Conservation (phyloP, 108 stramenopile species). For the Epipyxis sp. region DNA sequence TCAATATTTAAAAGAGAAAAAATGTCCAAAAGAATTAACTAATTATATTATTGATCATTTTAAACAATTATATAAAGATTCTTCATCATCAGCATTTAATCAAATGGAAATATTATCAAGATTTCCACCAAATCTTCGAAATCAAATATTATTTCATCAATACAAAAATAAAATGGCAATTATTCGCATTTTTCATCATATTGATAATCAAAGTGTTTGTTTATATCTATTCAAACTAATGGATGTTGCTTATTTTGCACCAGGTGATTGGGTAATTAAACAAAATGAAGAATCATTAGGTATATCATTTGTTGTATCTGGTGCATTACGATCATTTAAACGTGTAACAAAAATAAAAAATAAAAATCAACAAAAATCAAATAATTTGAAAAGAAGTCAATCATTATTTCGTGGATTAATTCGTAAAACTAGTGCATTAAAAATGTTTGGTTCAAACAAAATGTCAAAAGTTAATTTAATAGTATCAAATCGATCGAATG, state of each 20-base stretch:
- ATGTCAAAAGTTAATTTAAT: too few relatives aligned
- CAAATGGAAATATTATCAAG: background rate
- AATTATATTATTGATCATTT: background rate
- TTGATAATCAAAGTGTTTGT: constrained; percentile 2
- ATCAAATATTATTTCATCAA: background rate
- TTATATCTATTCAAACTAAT: constrained; percentile 1
- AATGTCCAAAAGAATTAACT: background rate
- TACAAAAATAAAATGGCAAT: background rate
- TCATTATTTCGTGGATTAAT: too few relatives aligned
- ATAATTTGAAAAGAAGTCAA: too few relatives aligned
- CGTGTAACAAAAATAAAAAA: background rate
- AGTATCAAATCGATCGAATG: too few relatives aligned
- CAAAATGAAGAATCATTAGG: background rate
- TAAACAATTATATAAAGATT: background rate
- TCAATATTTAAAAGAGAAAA: constrained; percentile 25
- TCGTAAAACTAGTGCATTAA: too few relatives aligned
- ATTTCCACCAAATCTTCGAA: background rate
- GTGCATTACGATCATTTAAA: background rate
- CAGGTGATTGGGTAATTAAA: background rate
- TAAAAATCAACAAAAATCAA: too few relatives aligned
- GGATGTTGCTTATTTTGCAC: background rate
- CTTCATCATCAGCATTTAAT: background rate
- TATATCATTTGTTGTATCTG: background rate
- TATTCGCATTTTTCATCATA: constrained; percentile 10
- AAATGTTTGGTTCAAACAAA: too few relatives aligned